Evolutionary conservation across 495 filamentous ascomycete species (phyloP), one percentile per base, ranked within the genome.

Genomic region (Usnea hakonensis): DNA sequence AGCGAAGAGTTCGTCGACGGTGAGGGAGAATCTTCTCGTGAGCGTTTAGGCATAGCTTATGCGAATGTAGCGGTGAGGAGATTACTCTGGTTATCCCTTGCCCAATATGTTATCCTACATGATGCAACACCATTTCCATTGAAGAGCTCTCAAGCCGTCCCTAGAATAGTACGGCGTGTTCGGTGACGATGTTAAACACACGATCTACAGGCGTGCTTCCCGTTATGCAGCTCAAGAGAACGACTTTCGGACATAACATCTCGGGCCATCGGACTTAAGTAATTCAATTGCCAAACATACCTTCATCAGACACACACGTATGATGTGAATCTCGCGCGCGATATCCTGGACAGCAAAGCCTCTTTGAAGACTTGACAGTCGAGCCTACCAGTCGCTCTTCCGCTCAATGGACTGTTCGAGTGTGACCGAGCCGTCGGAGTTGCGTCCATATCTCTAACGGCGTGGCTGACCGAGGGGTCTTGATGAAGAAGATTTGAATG

Each of bases 21-120:
- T 58, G 74, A 71, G 38, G 69, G 68, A 43, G 82, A 82, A 66
- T 73, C 72, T 68, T 76, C 76, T 73, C 82, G 75, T 71, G 79
- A 79, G 71, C 84, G 85, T 75, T 87, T 87, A 61, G 78, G 77
- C 81, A 86, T 85, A 32, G 68, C 48, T 53, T 38, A 32, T 37
- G 41, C 17, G 41, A 19, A 43, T 62, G 40, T 57, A 44, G 26
- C 53, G 28, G 48, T 46, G 37, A 38, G 28, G 30, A 57, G 48
- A 21, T 44, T 43, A 43, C 50, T 60, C 50, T 55, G 30, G 3
- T 32, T 60, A 55, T n/a, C 6, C 21, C 5, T 55, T 38, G 48
- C 21, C 59, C 37, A 44, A 23, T 5, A 28, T 33, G n/a, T 26
- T 11, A 41, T 8, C 44, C 40, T 26, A 46, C 19, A 10, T 33